Evolutionary conservation across 805 yeast species (phyloP).

Genomic region (Wickerhamomyces chambardii): DNA sequence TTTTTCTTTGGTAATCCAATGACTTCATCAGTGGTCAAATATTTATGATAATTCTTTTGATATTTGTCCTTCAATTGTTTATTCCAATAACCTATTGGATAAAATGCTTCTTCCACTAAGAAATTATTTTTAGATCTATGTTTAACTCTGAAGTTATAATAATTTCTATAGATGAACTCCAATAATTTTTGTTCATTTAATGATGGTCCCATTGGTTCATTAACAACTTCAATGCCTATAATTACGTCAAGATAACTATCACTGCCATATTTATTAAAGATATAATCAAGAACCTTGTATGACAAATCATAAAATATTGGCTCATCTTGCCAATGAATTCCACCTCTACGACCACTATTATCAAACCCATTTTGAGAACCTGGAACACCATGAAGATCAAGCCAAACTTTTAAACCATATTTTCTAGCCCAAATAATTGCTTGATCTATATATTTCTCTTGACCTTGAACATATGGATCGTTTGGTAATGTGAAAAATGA

Average conservation of each 20-base stretch:
- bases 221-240: slow-evolving; percentile 60
- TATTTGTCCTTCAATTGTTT: slow-evolving; percentile 25
- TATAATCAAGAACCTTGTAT: slow-evolving; percentile 35
- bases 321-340: slow-evolving; percentile 30
- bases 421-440: slow-evolving; percentile 62
- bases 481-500: slow-evolving; percentile 33
- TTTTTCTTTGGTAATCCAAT: slow-evolving; percentile 32
- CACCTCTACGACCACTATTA: slow-evolving; percentile 57
- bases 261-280: slow-evolving; percentile 45
- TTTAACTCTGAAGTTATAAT: slow-evolving; percentile 16
- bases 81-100: slow-evolving; percentile 47
- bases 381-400: slow-evolving; percentile 77
- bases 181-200: slow-evolving; percentile 29
- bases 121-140: slow-evolving; percentile 25
- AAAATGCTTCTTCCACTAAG: slow-evolving; percentile 62
- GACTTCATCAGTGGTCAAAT: slow-evolving; percentile 19
- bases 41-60: slow-evolving; percentile 19
- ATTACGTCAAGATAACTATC: slow-evolving; percentile 43
- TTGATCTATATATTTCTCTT: slow-evolving; percentile 50
- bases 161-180: slow-evolving; percentile 22
- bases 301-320: slow-evolving; percentile 38
- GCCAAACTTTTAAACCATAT: slow-evolving; percentile 55
- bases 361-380: slow-evolving; percentile 87
- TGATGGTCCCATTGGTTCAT: slow-evolving; percentile 59
- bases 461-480: slow-evolving; percentile 64